These are phyloP conservation scores for Suillus plorans DNA, from an alignment of 768 basidiomycete genomes.

Conservation along the genomic window DNA sequence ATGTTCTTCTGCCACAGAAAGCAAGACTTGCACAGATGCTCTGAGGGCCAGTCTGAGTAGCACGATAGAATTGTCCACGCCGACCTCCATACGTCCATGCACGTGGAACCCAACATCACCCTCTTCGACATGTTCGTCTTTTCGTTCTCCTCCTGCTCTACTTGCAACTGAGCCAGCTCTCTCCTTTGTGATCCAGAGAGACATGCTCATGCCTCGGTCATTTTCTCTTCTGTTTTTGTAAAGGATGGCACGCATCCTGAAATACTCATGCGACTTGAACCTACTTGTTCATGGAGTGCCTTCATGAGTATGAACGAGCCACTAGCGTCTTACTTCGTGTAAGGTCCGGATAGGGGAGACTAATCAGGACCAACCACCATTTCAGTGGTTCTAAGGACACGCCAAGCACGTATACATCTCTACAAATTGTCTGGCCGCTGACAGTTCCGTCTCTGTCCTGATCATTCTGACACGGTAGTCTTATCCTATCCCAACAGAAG, in stretches of 20 bases:
- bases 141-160: not conserved
- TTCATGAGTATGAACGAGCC: not conserved
- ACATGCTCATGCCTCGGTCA: not conserved
- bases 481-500: not conserved
- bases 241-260: not conserved
- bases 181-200: not conserved
- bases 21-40: slow-evolving; percentile 55
- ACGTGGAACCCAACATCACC: not conserved
- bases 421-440: not conserved
- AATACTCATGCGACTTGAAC: not conserved
- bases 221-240: not conserved
- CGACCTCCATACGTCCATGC: not conserved
- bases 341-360: not conserved
- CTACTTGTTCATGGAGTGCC: not conserved
- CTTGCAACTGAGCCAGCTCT: not conserved
- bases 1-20: slow-evolving; percentile 61
- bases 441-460: not conserved
- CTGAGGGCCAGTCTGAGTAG: not conserved
- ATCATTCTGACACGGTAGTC: not conserved
- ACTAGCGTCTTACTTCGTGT: not conserved
- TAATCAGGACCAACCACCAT: not conserved
- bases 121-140: not conserved
- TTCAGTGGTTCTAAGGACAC: not conserved
- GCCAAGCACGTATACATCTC: not conserved
- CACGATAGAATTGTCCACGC: not conserved